Evolutionary conservation across 495 filamentous ascomycete genomes (phyloP), one percentile per base, ranked within the genome.

Genomic region (Penicillium ucsense): DNA sequence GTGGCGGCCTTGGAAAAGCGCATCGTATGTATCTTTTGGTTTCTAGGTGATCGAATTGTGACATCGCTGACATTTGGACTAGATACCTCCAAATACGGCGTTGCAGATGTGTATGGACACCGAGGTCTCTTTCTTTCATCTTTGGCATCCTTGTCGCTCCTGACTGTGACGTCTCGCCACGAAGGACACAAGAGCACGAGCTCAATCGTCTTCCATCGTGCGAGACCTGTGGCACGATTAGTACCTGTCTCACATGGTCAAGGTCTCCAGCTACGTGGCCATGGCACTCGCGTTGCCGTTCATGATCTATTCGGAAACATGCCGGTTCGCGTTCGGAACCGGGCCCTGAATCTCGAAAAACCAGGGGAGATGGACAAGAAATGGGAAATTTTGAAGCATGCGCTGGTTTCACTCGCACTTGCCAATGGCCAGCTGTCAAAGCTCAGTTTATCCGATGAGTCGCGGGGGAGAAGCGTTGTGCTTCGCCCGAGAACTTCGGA

Each of bases 281-380:
- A 88, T 65, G 94, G 92, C 5, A 95, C 91, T 2, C 74, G 82
- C 40, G 81, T 92, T 6, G 77, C 75, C 4, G 86, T 96, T 3
- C 81, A 86, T 50, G 86, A 95, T 57, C 72, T 98, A 8, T 97
- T 96, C 65, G 92, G 91, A 2, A 89, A 88, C 41, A 89, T 98
- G 83, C 92, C 92, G 2, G 92, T 98, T 8, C 84, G 94, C n/a
- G 83, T 96, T 20, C 95, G 92, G 65, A 86, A 85, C 56, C 76
- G 89, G 54, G 74, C 78, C 8, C 55, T 73, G 4, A 46, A 61
- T 40, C 52, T 68, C 8, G 64, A 75, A 44, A 68, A 64, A 43
- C 68, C 71, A 3, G 66, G 74, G 8, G 78, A 84, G 38, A 49
- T 80, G 3, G 84, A 89, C 31, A 76, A 76, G 45, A 76, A 85